These are phyloP conservation scores for Trichoderma semiorbis DNA, from an alignment of 2,329 filamentous ascomycete genomes.

Conservation along the genomic window DNA sequence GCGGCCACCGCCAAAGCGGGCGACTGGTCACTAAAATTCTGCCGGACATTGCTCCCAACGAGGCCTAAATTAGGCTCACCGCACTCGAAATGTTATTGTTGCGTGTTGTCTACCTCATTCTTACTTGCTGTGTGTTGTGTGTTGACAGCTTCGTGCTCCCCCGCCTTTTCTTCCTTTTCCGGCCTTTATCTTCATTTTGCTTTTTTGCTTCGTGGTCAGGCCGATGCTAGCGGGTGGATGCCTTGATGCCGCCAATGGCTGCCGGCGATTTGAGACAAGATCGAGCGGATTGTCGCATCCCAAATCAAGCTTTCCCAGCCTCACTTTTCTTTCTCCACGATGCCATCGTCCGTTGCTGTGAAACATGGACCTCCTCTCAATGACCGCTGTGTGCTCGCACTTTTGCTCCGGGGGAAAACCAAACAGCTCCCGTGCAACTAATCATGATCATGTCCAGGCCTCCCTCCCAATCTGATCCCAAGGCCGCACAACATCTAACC, in stretches of 20 bases:
- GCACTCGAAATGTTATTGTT: background rate
- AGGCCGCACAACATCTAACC: background rate
- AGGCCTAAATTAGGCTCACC: background rate
- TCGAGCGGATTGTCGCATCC: background rate
- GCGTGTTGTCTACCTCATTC: background rate
- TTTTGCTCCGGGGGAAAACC: background rate
- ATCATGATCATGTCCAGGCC: background rate
- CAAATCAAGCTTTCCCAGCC: background rate
- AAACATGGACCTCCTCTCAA: background rate
- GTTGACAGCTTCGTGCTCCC: background rate
- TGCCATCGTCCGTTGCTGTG: slow-evolving; percentile 9
- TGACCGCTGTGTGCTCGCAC: background rate
- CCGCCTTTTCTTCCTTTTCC: background rate
- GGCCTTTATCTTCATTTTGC: background rate
- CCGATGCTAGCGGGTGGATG: background rate
- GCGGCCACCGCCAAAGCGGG: background rate
- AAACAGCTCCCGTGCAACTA: background rate
- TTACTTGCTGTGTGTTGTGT: background rate
- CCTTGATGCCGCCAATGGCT: background rate
- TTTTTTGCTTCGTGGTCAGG: background rate
- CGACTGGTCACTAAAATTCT: background rate
- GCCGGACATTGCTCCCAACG: background rate
- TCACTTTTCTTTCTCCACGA: background rate
- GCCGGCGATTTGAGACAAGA: background rate
- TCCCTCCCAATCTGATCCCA: background rate